Evolutionary conservation across 192 early-diverging fungal genomes (phyloP).

Genomic region (Coemansia sp.): DNA sequence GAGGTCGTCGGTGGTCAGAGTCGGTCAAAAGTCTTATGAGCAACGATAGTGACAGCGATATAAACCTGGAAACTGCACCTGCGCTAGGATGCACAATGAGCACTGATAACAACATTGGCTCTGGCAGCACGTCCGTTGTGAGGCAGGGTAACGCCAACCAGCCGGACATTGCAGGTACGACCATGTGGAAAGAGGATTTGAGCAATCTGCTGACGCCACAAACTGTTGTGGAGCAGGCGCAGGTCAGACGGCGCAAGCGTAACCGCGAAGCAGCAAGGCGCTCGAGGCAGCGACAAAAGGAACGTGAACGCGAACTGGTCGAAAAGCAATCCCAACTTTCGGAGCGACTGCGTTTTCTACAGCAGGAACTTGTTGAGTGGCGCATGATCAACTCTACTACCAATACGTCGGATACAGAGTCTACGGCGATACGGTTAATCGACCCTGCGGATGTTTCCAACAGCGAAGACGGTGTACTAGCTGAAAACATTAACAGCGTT

Average conservation of each 20-base stretch:
- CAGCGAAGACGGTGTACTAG: constrained; percentile 14
- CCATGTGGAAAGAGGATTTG: constrained; percentile 32
- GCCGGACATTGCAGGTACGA: no score
- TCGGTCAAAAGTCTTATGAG: background rate
- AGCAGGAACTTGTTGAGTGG: constrained; percentile 40
- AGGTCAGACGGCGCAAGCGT: constrained; percentile 35
- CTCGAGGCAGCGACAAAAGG: constrained; percentile 37
- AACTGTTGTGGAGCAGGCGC: constrained; percentile 30
- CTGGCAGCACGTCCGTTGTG: background rate
- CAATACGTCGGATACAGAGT: background rate
- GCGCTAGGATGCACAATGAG: background rate
- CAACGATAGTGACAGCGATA: constrained; percentile 13
- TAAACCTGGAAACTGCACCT: background rate
- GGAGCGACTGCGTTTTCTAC: constrained; percentile 12
- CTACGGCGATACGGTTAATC: constrained; percentile 19
- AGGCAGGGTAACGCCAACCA: no score
- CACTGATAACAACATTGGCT: background rate
- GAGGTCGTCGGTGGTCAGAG: background rate
- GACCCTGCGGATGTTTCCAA: constrained; percentile 11
- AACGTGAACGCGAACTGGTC: constrained; percentile 32
- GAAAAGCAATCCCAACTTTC: constrained; percentile 25
- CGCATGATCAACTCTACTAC: constrained; percentile 27
- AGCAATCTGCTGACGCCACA: constrained; percentile 38
- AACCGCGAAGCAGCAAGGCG: constrained; percentile 47
- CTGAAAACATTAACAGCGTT: constrained; percentile 33